A percentile compares a stretch with the other conserved stretches of the same genome.
Evolutionary conservation across 1,284 basidiomycete genomes (phyloP).

Genomic region (Trametes versicolor): DNA sequence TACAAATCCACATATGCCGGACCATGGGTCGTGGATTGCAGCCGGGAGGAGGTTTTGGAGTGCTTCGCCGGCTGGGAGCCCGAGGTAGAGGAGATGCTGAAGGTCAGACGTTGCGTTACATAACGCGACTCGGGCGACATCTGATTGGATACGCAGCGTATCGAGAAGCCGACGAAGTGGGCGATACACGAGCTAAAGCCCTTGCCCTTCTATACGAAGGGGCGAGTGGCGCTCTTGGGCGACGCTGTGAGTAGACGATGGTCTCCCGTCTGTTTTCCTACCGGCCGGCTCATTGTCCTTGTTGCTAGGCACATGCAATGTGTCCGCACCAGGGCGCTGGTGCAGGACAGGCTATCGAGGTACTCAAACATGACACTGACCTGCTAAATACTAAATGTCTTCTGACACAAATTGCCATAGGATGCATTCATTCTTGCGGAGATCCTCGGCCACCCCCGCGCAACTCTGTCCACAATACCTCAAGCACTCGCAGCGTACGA

Average conservation of each 20-base stretch:
- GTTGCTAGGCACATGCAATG: constrained; percentile 46
- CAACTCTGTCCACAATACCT: constrained; percentile 48
- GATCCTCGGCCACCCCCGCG: constrained; percentile 55
- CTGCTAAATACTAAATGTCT: neutral
- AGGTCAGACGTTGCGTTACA: constrained; percentile 30
- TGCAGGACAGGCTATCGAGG: constrained; percentile 49
- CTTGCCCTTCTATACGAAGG: constrained; percentile 27
- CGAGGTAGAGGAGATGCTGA: constrained; percentile 43
- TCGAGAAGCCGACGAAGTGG: constrained; percentile 46
- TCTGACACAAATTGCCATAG: constrained; percentile 38
- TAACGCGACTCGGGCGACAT: neutral
- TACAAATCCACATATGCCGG: constrained; percentile 40
- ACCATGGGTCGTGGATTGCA: constrained; percentile 43
- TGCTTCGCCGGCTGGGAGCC: constrained; percentile 45
- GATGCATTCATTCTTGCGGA: constrained; percentile 62
- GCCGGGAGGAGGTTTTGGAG: constrained; percentile 39
- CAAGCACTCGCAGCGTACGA: constrained; percentile 58
- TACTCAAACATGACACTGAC: constrained; percentile 7
- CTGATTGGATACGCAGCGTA: constrained; percentile 34
- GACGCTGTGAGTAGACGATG: constrained; percentile 25
- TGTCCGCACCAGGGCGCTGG: constrained; percentile 47
- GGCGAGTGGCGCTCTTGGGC: constrained; percentile 29
- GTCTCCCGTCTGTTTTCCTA: neutral
- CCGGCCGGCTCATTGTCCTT: neutral
- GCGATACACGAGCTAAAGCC: constrained; percentile 42